phyloP scores from a whole-genome alignment of 1,139 yeast genomes.

The Chernovozyma sophiae-reginae region DNA sequence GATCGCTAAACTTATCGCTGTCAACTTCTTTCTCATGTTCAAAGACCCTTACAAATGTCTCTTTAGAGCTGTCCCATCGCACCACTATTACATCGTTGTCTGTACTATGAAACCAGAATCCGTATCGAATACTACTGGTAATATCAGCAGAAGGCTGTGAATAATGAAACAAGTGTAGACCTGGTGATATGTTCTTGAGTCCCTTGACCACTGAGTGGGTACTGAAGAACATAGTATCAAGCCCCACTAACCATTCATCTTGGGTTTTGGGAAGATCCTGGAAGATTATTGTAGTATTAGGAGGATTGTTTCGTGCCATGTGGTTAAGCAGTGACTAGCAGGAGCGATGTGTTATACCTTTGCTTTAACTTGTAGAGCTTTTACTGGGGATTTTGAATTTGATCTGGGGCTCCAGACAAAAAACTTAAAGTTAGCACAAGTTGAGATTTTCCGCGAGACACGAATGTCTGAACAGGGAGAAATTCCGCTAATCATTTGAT shows the following conservation, averaged over 20 bases:
- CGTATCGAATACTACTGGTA: constrained; percentile 18
- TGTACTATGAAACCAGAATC: constrained; percentile 23
- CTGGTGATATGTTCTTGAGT: constrained; percentile 23
- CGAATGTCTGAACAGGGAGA: too few relatives aligned
- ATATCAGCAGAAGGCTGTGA: constrained; percentile 14
- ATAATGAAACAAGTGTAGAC: constrained; percentile 27
- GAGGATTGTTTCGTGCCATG: too few relatives aligned
- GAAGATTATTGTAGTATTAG: constrained; percentile 20
- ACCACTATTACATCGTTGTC: constrained; percentile 18
- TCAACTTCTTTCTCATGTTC: constrained; percentile 3
- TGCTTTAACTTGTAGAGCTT: too few relatives aligned
- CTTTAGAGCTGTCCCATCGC: constrained; percentile 7
- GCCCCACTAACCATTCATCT: constrained; percentile 21
- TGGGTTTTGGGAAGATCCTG: constrained; percentile 15
- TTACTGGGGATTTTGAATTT: too few relatives aligned
- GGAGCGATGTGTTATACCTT: too few relatives aligned
- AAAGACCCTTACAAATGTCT: neutral
- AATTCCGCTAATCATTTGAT: too few relatives aligned
- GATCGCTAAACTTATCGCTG: too few relatives aligned
- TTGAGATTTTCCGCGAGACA: too few relatives aligned
- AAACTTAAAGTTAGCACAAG: too few relatives aligned
- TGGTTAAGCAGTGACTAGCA: too few relatives aligned
- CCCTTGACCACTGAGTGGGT: constrained; percentile 20
- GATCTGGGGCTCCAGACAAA: too few relatives aligned
- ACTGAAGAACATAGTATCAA: constrained; percentile 26